phyloP scores from a whole-genome alignment of 306 rosid genomes.

The Dryas alaskensis region DNA sequence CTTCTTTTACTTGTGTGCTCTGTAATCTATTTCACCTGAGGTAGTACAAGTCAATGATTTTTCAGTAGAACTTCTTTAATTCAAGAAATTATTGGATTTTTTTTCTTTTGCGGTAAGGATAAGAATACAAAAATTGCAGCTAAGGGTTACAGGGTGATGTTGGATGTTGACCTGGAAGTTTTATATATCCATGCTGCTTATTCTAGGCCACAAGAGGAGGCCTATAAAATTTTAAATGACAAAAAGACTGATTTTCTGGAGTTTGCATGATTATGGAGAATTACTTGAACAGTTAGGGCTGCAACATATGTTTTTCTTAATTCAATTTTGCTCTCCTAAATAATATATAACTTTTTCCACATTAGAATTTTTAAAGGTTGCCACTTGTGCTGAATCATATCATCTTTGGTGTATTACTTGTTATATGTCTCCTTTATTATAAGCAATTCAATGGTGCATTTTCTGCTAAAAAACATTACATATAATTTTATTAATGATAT shows the following conservation, averaged over 20 bases:
- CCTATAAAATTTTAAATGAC: background rate
- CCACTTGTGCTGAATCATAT: background rate
- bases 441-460: constrained; percentile 5
- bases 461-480: background rate
- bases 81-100: background rate
- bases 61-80: background rate
- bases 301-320: background rate
- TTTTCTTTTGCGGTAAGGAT: background rate
- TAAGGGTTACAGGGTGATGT: background rate
- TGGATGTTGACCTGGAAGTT: background rate
- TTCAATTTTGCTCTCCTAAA: background rate
- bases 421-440: background rate
- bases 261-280: background rate
- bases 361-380: too few species aligned
- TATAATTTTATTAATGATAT: background rate
- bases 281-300: background rate
- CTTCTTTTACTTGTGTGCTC: background rate
- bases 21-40: background rate
- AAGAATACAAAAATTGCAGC: background rate
- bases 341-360: background rate
- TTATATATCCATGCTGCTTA: background rate
- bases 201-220: background rate
- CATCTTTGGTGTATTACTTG: background rate
- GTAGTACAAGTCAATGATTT: background rate
- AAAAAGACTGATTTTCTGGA: background rate